Percentiles rank a stretch among this genome's conserved stretches.
These are phyloP conservation scores for Limtongia smithiae DNA, from an alignment of 805 yeast genomes.

Conservation along the genomic window DNA sequence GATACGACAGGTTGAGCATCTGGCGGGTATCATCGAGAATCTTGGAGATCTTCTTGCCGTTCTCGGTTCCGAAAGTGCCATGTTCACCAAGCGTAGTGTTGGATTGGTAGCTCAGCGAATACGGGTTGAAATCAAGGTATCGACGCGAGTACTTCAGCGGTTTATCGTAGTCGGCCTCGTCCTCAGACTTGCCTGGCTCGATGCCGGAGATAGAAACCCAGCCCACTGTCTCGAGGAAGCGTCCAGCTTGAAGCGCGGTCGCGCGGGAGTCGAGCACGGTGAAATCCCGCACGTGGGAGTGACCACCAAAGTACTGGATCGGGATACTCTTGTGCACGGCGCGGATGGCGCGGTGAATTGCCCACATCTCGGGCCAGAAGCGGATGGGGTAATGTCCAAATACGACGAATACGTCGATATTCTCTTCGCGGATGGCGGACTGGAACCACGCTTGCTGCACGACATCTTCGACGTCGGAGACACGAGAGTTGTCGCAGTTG, in stretches of 20 bases:
- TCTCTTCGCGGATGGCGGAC: slow-evolving; percentile 41
- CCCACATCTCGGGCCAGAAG: slow-evolving; percentile 51
- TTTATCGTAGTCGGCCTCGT: slow-evolving; percentile 32
- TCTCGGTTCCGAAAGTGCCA: slow-evolving; percentile 48
- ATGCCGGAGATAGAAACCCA: slow-evolving; percentile 58
- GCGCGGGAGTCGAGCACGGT: slow-evolving; percentile 60
- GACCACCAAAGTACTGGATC: slow-evolving; percentile 91
- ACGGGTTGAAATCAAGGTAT: slow-evolving; percentile 77
- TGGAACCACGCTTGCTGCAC: slow-evolving; percentile 64
- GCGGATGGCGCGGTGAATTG: slow-evolving; percentile 52
- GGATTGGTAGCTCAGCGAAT: slow-evolving; percentile 67
- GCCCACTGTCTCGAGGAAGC: slow-evolving; percentile 92
- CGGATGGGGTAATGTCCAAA: slow-evolving; percentile 79
- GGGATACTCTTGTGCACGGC: slow-evolving; percentile 54
- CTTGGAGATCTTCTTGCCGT: slow-evolving; percentile 51
- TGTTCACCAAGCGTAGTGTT: slow-evolving; percentile 29
- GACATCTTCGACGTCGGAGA: slow-evolving; percentile 56
- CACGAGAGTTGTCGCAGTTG: slow-evolving; percentile 57
- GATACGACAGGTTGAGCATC: slow-evolving; percentile 51
- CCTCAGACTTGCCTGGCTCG: slow-evolving; percentile 13
- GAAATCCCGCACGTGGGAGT: slow-evolving; percentile 87
- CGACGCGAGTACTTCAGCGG: slow-evolving; percentile 48
- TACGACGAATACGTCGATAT: slow-evolving; percentile 64
- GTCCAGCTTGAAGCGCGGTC: slow-evolving; percentile 85
- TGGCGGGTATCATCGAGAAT: slow-evolving; percentile 45